phyloP scores from a whole-genome alignment of 2,329 filamentous ascomycete species.

The Xylaria sp. region DNA sequence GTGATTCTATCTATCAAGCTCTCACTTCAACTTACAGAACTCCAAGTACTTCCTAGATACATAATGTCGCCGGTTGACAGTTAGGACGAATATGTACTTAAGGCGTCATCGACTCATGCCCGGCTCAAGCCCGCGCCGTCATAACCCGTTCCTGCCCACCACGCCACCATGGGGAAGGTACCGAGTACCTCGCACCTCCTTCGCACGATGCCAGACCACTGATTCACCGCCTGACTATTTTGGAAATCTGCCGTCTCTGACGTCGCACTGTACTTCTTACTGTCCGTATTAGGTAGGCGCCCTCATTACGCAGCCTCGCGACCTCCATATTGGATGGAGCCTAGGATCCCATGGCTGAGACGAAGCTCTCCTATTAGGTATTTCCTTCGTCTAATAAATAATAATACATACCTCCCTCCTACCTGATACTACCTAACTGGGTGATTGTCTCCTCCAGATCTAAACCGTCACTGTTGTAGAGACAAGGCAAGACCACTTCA shows the following conservation, averaged over 20 bases:
- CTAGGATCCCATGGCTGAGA: background rate
- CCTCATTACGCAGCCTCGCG: constrained; percentile 12
- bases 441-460: constrained; percentile 12
- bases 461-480: background rate
- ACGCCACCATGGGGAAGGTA: no score
- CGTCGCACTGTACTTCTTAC: background rate
- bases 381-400: background rate
- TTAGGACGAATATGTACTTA: background rate
- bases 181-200: no score
- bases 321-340: constrained; percentile 1
- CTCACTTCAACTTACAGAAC: background rate
- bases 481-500: background rate
- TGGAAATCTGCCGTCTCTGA: background rate
- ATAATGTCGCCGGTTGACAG: background rate
- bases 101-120: background rate
- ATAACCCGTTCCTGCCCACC: no score
- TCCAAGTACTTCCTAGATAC: background rate
- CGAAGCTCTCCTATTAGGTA: background rate
- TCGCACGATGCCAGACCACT: background rate
- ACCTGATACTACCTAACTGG: constrained; percentile 3
- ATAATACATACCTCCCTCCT: background rate
- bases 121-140: no score
- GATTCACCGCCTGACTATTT: background rate
- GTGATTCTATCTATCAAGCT: background rate
- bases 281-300: background rate